These are phyloP conservation scores for Diaporthe batatas DNA, from an alignment of 2,329 filamentous ascomycete genomes.

Conservation along the genomic window DNA sequence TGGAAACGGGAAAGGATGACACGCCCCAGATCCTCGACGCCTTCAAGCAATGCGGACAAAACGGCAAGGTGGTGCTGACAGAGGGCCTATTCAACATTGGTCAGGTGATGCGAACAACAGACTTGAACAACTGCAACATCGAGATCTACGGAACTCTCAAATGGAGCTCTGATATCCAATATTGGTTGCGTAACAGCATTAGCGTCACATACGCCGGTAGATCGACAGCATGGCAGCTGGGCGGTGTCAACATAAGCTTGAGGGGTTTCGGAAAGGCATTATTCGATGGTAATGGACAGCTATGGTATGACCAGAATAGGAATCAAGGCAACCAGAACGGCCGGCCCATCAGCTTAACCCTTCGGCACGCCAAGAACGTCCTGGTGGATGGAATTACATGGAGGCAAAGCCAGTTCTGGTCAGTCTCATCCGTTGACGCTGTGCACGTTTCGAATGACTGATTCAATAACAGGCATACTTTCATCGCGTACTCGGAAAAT, in stretches of 20 bases:
- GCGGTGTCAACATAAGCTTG: slow-evolving; percentile 62
- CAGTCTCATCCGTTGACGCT: background rate
- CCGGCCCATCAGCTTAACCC: slow-evolving; percentile 58
- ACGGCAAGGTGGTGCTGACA: slow-evolving; percentile 64
- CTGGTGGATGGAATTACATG: slow-evolving; percentile 59
- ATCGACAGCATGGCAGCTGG: slow-evolving; percentile 63
- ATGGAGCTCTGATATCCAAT: slow-evolving; percentile 57
- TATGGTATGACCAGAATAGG: slow-evolving; percentile 60
- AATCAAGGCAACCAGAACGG: slow-evolving; percentile 58
- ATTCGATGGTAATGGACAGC: slow-evolving; percentile 60
- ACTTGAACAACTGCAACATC: slow-evolving; percentile 60
- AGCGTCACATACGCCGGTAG: slow-evolving; percentile 64
- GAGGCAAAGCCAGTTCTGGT: slow-evolving; percentile 64
- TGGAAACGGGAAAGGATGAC: slow-evolving; percentile 54
- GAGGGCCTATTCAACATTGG: slow-evolving; percentile 63
- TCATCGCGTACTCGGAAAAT: slow-evolving; percentile 61
- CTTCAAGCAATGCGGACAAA: slow-evolving; percentile 61
- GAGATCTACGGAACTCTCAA: slow-evolving; percentile 61
- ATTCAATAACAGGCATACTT: slow-evolving; percentile 49
- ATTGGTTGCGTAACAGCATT: slow-evolving; percentile 62
- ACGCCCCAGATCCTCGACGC: slow-evolving; percentile 64
- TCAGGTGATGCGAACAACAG: slow-evolving; percentile 62
- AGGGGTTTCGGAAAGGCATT: slow-evolving; percentile 62
- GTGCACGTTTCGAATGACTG: background rate
- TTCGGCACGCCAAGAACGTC: slow-evolving; percentile 61